Conservation (phyloP, 2,329 filamentous ascomycete species). For the Dothideomycetes sp. region DNA sequence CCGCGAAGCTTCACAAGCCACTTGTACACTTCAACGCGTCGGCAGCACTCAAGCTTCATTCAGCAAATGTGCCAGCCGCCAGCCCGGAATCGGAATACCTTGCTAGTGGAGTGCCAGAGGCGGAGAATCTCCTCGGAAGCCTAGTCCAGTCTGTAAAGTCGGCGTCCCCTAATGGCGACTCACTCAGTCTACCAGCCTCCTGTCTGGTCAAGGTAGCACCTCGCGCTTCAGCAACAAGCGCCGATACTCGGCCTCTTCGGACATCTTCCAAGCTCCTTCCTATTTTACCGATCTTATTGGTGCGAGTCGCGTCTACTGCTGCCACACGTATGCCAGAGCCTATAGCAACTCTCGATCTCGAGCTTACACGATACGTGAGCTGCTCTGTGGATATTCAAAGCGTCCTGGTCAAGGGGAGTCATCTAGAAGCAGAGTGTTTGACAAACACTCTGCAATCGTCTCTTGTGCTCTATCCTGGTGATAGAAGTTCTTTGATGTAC, state of each 20-base stretch:
- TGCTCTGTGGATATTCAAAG: slow-evolving; percentile 51
- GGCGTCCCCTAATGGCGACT: slow-evolving; percentile 51
- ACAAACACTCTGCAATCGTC: slow-evolving; percentile 36
- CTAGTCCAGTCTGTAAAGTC: slow-evolving; percentile 48
- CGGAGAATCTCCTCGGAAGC: slow-evolving; percentile 52
- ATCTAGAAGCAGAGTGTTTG: slow-evolving; percentile 51
- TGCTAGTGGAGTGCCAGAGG: slow-evolving; percentile 53
- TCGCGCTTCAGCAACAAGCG: slow-evolving; percentile 46
- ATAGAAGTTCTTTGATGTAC: slow-evolving; percentile 65
- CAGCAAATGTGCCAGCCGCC: background rate
- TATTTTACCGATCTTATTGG: slow-evolving; percentile 49
- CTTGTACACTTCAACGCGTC: slow-evolving; percentile 49
- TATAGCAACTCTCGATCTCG: slow-evolving; percentile 60
- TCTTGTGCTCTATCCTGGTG: slow-evolving; percentile 35
- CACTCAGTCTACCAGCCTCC: slow-evolving; percentile 58
- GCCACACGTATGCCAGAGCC: slow-evolving; percentile 48
- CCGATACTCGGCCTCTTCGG: slow-evolving; percentile 50
- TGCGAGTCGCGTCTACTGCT: slow-evolving; percentile 38
- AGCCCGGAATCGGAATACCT: slow-evolving; percentile 53
- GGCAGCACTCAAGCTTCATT: slow-evolving; percentile 40
- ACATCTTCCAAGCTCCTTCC: slow-evolving; percentile 48
- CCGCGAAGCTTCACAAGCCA: slow-evolving; percentile 53
- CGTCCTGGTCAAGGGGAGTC: slow-evolving; percentile 46
- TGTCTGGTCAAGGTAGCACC: slow-evolving; percentile 63
- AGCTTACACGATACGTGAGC: slow-evolving; percentile 60